A percentile compares a stretch with the other conserved stretches of the same genome.
Evolutionary conservation across 163 green algal species (phyloP).

Genomic region (Scenedesmus sp.): DNA sequence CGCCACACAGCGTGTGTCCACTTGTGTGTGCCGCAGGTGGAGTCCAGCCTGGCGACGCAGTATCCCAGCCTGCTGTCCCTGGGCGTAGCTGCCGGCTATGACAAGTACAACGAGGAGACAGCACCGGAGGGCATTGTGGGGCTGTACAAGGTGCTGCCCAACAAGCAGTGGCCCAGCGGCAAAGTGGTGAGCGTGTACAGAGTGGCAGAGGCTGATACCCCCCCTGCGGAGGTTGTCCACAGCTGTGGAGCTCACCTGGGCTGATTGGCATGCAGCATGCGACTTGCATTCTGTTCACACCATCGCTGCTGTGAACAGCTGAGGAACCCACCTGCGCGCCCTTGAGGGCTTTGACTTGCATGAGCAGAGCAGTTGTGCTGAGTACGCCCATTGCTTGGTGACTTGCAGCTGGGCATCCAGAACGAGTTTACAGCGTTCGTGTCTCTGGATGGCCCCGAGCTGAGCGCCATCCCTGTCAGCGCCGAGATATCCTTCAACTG

Average conservation of each 20-base stretch:
- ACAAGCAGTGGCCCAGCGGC: conserved; percentile 13
- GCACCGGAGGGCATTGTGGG: not conserved
- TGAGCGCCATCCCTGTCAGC: conserved; percentile 7
- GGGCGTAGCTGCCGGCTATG: not conserved
- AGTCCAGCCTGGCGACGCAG: conserved; percentile 6
- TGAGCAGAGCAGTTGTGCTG: not conserved
- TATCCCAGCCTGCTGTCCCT: conserved; percentile 10
- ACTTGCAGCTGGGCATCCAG: conserved; percentile 15
- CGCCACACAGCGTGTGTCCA: not conserved
- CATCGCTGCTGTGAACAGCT: not conserved
- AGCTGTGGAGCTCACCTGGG: not conserved
- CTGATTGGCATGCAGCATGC: not conserved
- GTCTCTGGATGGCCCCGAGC: not conserved
- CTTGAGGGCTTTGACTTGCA: not conserved
- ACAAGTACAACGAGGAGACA: not conserved
- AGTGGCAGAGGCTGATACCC: too few relatives aligned
- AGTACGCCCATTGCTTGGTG: not conserved
- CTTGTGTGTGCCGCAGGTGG: not conserved
- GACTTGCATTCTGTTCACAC: not conserved
- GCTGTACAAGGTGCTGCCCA: conserved; percentile 9
- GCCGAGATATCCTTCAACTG: conserved; percentile 9
- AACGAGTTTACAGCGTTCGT: not conserved
- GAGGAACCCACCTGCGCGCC: not conserved
- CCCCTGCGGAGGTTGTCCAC: not conserved
- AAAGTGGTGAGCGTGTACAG: conserved; percentile 11